A percentile compares a stretch with the other conserved stretches of the same genome.
Conservation (phyloP, 352 stramenopile genomes). For the Globisporangium radiosum region DNA sequence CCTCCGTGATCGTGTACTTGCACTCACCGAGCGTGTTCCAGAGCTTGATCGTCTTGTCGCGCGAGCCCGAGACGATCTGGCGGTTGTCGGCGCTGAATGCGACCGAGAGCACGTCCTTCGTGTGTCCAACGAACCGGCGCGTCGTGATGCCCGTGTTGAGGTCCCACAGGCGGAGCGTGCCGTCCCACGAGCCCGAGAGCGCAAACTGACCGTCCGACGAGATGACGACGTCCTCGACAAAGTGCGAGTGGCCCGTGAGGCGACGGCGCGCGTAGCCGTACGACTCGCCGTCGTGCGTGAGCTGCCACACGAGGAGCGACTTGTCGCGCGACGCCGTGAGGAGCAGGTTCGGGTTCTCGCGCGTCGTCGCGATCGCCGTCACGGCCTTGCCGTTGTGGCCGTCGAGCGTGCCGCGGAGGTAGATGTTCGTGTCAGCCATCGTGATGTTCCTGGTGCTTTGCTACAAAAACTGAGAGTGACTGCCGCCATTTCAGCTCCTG, state of each 20-base stretch:
- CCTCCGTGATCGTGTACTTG: constrained; percentile 98
- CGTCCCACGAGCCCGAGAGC: constrained; percentile 98
- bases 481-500: background rate
- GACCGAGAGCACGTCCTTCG: constrained; percentile 99
- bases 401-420: constrained; percentile 82
- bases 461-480: constrained; percentile 15
- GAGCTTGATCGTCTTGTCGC: constrained; percentile 99
- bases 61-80: constrained; percentile 99
- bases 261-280: constrained; percentile 97
- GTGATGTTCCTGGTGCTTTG: constrained; percentile 11
- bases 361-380: constrained; percentile 95
- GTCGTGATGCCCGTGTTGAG: constrained; percentile 99
- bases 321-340: constrained; percentile 98
- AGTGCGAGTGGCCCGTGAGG: constrained; percentile 98
- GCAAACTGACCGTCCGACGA: constrained; percentile 98
- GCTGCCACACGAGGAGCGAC: constrained; percentile 82
- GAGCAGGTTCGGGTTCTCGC: constrained; percentile 99
- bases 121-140: constrained; percentile 98
- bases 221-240: constrained; percentile 99
- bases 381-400: constrained; percentile 89
- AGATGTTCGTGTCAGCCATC: constrained; percentile 83
- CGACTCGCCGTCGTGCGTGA: constrained; percentile 94
- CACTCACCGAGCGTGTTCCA: constrained; percentile 99
- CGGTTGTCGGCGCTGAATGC: constrained; percentile 99
- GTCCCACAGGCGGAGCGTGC: constrained; percentile 99